phyloP scores from a whole-genome alignment of 768 basidiomycete genomes.

The Tubosaeta brunneosetosa region DNA sequence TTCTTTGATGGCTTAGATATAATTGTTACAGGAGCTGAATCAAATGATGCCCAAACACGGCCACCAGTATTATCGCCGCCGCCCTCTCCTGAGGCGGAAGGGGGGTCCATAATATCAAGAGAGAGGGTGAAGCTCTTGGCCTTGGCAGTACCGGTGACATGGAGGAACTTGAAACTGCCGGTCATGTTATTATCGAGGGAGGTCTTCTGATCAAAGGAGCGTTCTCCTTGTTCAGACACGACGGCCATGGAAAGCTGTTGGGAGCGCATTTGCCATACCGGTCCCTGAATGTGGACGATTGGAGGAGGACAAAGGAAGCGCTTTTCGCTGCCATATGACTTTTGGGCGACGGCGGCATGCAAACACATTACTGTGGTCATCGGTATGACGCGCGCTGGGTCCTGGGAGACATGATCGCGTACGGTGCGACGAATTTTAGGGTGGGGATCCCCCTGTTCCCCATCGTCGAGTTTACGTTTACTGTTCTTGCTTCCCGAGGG shows the following conservation, averaged over 20 bases:
- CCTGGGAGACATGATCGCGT: conserved; percentile 75
- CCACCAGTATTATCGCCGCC: conserved; percentile 38
- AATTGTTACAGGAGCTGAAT: conserved; percentile 88
- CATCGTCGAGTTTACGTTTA: conserved; percentile 73
- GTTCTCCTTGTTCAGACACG: conserved; percentile 77
- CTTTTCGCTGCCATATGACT: conserved; percentile 94
- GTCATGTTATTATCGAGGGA: conserved; percentile 79
- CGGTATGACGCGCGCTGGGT: conserved; percentile 69
- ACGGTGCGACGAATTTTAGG: conserved; percentile 81
- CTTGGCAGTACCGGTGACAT: conserved; percentile 84
- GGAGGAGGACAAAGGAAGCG: conserved; percentile 93
- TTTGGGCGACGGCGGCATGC: conserved; percentile 92
- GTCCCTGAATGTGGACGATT: conserved; percentile 87
- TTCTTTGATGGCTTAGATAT: conserved; percentile 98
- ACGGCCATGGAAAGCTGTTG: conserved; percentile 84
- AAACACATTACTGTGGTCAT: conserved; percentile 90
- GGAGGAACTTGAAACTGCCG: conserved; percentile 87
- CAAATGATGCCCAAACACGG: conserved; percentile 86
- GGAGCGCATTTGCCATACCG: conserved; percentile 75
- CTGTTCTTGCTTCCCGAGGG: conserved; percentile 39
- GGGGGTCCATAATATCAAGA: conserved; percentile 78
- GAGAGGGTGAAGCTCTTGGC: conserved; percentile 87
- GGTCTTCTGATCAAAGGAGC: conserved; percentile 80
- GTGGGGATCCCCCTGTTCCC: conserved; percentile 57
- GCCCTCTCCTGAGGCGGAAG: conserved; percentile 42